A percentile compares a stretch with the other conserved stretches of the same genome.
Evolutionary conservation across 2,329 filamentous ascomycete species (phyloP).

Genomic region (Magnaporthiopsis rhizophila): DNA sequence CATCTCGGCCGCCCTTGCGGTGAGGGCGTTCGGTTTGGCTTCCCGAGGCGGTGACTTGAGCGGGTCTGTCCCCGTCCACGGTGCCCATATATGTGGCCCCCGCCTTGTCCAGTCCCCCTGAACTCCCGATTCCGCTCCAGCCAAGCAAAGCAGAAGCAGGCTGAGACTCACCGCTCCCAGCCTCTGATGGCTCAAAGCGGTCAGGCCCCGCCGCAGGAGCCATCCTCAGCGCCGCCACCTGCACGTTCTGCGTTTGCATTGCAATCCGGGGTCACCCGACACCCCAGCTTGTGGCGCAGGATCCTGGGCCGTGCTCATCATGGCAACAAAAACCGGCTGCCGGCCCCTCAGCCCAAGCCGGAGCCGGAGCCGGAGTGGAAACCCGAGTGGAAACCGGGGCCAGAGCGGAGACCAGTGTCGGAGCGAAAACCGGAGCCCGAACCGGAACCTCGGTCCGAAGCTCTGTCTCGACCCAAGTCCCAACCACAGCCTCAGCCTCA

Average conservation of each 20-base stretch:
- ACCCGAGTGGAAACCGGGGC: not conserved
- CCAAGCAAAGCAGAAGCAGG: constrained; percentile 6
- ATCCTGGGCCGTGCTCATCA: constrained; percentile 9
- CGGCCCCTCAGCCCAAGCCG: not conserved
- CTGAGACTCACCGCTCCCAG: constrained; percentile 8
- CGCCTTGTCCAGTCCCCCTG: not conserved
- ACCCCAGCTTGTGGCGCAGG: constrained; percentile 13
- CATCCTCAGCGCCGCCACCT: constrained; percentile 10
- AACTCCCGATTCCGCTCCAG: constrained; percentile 2
- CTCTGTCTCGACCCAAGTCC: constrained; percentile 5
- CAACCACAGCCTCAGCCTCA: constrained; percentile 14
- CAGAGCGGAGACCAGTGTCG: not conserved
- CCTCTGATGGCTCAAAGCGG: constrained; percentile 20
- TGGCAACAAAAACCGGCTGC: not conserved
- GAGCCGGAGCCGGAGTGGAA: not conserved
- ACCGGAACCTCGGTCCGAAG: no score
- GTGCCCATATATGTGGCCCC: not conserved
- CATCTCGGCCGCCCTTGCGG: not conserved
- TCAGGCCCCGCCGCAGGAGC: constrained; percentile 12
- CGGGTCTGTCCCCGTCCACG: not conserved
- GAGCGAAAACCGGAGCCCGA: not conserved
- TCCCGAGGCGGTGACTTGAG: not conserved
- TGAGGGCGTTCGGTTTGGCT: not conserved
- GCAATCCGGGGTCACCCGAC: constrained; percentile 4
- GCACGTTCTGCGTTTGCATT: not conserved